phyloP scores from a whole-genome alignment of 495 filamentous ascomycete species.

The Penicillium pancosmium region DNA sequence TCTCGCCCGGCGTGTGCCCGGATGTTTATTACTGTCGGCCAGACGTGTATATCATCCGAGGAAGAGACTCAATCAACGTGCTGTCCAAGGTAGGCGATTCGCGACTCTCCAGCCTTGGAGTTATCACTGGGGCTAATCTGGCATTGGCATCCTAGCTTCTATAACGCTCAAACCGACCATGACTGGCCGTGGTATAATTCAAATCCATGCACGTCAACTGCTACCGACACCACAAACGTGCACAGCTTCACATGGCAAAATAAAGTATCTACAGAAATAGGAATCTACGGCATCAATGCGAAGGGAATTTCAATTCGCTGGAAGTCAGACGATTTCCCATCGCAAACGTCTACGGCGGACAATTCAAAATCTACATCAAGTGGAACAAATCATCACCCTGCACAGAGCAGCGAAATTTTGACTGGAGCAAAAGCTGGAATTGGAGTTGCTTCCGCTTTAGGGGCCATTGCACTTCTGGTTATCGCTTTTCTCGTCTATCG shows the following conservation, averaged over 20 bases:
- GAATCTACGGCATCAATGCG: constrained; percentile 4
- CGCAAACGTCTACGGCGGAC: neutral
- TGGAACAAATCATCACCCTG: neutral
- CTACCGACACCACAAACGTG: neutral
- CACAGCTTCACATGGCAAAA: neutral
- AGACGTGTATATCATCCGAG: neutral
- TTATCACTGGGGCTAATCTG: neutral
- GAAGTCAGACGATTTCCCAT: constrained; percentile 1
- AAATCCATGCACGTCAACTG: constrained; percentile 9
- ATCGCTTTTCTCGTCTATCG: neutral
- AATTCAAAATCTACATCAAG: neutral
- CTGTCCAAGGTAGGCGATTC: constrained; percentile 9
- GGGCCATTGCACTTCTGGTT: neutral
- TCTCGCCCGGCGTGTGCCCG: constrained; percentile 17
- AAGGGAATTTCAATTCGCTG: constrained; percentile 10
- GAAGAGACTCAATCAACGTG: constrained; percentile 7
- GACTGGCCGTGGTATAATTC: constrained; percentile 6
- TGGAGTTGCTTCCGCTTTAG: neutral
- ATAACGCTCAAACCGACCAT: constrained; percentile 6
- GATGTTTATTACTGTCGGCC: constrained; percentile 8
- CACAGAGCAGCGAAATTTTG: neutral
- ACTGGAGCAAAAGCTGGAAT: neutral
- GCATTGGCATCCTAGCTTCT: neutral
- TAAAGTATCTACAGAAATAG: neutral
- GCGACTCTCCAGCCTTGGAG: too few relatives aligned